A percentile compares a stretch with the other conserved stretches of the same genome.
These are phyloP conservation scores for Globisporangium megalacanthum DNA, from an alignment of 352 stramenopile genomes.

Conservation along the genomic window DNA sequence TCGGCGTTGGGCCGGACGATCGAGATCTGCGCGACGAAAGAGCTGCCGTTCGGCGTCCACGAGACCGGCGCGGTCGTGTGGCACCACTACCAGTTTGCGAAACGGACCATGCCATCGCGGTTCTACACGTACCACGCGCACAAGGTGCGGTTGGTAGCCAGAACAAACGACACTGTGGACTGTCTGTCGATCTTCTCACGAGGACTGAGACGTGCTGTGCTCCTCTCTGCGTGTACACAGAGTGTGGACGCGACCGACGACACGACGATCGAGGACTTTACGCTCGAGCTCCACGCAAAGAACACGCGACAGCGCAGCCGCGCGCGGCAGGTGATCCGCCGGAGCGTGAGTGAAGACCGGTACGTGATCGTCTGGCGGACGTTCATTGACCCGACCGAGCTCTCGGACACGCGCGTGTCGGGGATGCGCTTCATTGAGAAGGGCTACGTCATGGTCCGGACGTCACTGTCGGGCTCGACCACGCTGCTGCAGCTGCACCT, in stretches of 20 bases:
- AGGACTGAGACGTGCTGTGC: background rate
- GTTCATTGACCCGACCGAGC: conserved; percentile 41
- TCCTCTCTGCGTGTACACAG: conserved; percentile 6
- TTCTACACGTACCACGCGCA: conserved; percentile 30
- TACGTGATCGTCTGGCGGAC: conserved; percentile 56
- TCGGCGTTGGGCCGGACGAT: conserved; percentile 26
- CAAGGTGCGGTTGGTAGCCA: conserved; percentile 16
- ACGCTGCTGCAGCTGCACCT: conserved; percentile 47
- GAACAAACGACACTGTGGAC: background rate
- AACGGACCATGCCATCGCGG: conserved; percentile 31
- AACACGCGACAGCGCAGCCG: conserved; percentile 43
- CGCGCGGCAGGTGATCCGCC: conserved; percentile 54
- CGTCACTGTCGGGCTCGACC: conserved; percentile 1
- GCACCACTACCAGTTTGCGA: conserved; percentile 38
- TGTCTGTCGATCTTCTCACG: too few relatives aligned
- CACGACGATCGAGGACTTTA: conserved; percentile 54
- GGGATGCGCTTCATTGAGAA: conserved; percentile 37
- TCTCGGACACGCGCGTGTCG: conserved; percentile 28
- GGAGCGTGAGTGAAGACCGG: conserved; percentile 53
- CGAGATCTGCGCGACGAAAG: conserved; percentile 45
- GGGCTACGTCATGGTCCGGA: conserved; percentile 51
- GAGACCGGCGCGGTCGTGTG: conserved; percentile 30
- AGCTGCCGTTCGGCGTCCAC: conserved; percentile 32
- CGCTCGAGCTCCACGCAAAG: conserved; percentile 46
- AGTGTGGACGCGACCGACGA: conserved; percentile 31